Evolutionary conservation across 495 filamentous ascomycete species (phyloP).

Genomic region (Cercophora scortea): DNA sequence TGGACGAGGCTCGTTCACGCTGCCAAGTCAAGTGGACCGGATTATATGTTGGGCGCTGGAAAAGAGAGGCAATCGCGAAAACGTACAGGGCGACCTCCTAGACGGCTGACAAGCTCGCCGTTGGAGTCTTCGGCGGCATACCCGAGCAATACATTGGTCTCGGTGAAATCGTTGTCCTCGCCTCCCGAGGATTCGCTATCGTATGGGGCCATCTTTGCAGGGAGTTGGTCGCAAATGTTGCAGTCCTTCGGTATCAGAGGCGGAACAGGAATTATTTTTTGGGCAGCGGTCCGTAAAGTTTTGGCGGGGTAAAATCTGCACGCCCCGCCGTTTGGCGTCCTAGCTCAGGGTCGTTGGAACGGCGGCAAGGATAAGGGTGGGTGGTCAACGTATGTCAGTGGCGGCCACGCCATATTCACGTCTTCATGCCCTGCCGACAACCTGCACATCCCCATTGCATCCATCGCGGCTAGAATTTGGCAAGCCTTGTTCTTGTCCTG

Average conservation of each 20-base stretch:
- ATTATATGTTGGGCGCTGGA: background rate
- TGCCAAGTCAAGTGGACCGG: too few relatives aligned
- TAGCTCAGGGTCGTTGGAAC: background rate
- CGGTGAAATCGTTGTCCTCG: constrained; percentile 64
- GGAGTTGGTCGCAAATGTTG: background rate
- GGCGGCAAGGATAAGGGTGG: background rate
- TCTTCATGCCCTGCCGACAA: too few relatives aligned
- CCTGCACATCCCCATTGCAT: too few relatives aligned
- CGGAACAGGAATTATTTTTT: constrained; percentile 5
- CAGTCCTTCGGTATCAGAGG: background rate
- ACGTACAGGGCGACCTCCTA: constrained; percentile 82
- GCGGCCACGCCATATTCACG: too few relatives aligned
- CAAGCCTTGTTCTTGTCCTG: too few relatives aligned
- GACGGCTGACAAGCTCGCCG: constrained; percentile 78
- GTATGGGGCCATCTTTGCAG: constrained; percentile 63
- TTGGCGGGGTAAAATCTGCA: constrained; percentile 28
- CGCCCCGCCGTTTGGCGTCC: constrained; percentile 14
- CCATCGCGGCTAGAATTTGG: too few relatives aligned
- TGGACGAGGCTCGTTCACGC: too few relatives aligned
- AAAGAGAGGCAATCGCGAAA: background rate
- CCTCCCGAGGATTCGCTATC: constrained; percentile 76
- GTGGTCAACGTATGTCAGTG: background rate
- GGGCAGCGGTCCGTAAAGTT: constrained; percentile 20
- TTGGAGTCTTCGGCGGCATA: constrained; percentile 77
- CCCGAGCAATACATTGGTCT: constrained; percentile 85